Evolutionary conservation across 2,329 filamentous ascomycete genomes (phyloP).

Genomic region (Sarocladiaceae sp.): DNA sequence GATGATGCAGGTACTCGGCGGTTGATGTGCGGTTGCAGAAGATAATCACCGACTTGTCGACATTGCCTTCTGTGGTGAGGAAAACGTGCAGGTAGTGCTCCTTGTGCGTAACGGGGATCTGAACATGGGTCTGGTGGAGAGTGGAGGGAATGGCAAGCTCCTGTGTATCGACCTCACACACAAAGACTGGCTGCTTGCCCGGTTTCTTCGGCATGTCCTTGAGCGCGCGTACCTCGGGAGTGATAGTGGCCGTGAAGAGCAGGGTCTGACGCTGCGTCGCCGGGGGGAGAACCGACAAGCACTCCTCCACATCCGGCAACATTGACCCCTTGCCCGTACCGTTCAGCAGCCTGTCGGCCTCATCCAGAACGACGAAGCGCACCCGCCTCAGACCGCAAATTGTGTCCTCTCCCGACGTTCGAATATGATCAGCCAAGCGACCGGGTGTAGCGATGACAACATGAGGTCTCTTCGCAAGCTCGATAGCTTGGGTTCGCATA

Average conservation of each 20-base stretch:
- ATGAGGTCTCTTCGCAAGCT: constrained; percentile 75
- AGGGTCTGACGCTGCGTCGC: constrained; percentile 79
- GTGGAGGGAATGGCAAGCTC: constrained; percentile 72
- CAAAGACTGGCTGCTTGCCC: constrained; percentile 70
- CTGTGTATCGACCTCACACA: constrained; percentile 80
- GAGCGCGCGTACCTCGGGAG: constrained; percentile 80
- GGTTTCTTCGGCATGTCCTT: constrained; percentile 68
- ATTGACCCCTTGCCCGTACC: constrained; percentile 72
- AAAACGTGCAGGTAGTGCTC: constrained; percentile 93
- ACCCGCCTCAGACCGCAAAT: constrained; percentile 73
- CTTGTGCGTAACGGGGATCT: constrained; percentile 84
- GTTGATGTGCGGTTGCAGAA: constrained; percentile 92
- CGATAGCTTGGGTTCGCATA: constrained; percentile 85
- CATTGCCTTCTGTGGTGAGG: constrained; percentile 70
- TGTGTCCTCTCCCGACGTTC: constrained; percentile 85
- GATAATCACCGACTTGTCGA: constrained; percentile 73
- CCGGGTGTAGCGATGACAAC: constrained; percentile 93
- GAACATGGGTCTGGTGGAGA: constrained; percentile 76
- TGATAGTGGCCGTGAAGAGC: constrained; percentile 93
- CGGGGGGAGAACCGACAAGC: constrained; percentile 73
- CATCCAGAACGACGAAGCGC: constrained; percentile 85
- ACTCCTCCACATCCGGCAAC: constrained; percentile 90
- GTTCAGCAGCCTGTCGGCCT: constrained; percentile 83
- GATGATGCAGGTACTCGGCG: constrained; percentile 81
- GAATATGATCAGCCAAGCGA: constrained; percentile 87